Conservation (phyloP, 345 rosid genomes). For the Gossypium australe region DNA sequence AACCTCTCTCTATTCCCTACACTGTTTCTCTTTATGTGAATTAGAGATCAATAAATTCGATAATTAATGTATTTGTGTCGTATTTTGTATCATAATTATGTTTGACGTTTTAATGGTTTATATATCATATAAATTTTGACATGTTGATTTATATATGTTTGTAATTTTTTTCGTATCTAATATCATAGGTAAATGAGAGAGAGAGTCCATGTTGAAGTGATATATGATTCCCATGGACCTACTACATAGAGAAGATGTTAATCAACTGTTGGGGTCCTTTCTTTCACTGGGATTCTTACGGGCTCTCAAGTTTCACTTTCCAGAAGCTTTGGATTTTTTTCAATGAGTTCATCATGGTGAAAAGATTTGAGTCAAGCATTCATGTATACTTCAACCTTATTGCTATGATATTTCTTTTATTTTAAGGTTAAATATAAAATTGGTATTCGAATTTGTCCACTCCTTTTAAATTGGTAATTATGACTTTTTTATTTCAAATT, state of each 20-base stretch:
- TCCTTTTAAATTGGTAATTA: no score
- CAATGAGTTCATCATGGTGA: slow-evolving; percentile 27
- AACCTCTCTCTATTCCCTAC: no score
- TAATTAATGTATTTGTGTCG: no score
- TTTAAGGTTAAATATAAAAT: no score
- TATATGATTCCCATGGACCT: slow-evolving; percentile 41
- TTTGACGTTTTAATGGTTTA: not conserved
- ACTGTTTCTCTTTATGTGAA: not conserved
- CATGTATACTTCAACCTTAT: not conserved
- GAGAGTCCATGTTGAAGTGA: slow-evolving; percentile 43
- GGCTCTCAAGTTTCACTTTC: slow-evolving; percentile 21
- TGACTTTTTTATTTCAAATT: no score
- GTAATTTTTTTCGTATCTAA: not conserved
- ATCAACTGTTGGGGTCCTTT: slow-evolving; percentile 34
- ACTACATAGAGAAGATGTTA: slow-evolving; percentile 1
- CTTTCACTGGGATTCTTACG: slow-evolving; percentile 6
- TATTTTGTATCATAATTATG: no score
- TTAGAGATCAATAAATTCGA: no score
- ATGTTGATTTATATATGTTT: not conserved
- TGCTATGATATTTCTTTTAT: no score
- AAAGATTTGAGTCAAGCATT: slow-evolving; percentile 9
- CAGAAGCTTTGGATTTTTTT: slow-evolving; percentile 11
- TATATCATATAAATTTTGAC: not conserved
- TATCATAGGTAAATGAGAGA: not conserved
- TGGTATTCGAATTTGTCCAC: no score